These are phyloP conservation scores for Tricholoma sp. DNA, from an alignment of 768 basidiomycete species.

Conservation along the genomic window DNA sequence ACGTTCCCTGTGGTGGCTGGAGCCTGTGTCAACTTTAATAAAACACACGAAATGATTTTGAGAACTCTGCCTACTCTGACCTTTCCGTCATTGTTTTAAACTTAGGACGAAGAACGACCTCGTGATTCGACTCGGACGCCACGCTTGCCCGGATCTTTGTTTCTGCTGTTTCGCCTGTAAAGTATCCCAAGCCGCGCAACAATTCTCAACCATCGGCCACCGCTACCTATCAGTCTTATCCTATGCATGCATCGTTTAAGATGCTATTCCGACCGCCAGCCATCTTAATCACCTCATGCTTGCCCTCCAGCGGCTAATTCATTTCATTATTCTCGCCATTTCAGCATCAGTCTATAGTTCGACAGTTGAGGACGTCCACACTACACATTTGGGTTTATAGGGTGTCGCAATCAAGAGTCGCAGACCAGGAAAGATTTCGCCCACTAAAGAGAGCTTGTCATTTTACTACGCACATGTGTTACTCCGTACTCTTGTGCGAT, in stretches of 20 bases:
- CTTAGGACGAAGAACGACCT: not conserved
- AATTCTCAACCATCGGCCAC: no score
- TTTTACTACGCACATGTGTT: slow-evolving; percentile 5
- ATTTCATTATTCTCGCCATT: no score
- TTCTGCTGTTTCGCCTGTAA: no score
- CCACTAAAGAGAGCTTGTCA: not conserved
- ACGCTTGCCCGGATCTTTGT: not conserved
- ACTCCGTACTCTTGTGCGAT: slow-evolving; percentile 9
- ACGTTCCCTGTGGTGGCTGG: not conserved
- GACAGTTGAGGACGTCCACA: not conserved
- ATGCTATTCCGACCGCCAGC: not conserved
- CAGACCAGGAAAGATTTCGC: not conserved
- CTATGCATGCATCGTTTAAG: not conserved
- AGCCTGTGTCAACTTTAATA: not conserved
- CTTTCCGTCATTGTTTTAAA: not conserved
- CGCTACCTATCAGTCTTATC: no score
- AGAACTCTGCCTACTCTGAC: not conserved
- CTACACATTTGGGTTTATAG: not conserved
- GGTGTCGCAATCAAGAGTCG: no score
- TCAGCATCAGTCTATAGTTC: not conserved
- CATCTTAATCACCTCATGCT: not conserved
- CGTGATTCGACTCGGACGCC: not conserved
- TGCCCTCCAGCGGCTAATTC: no score
- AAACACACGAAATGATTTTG: no score
- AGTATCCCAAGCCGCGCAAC: no score